Evolutionary conservation across 1,139 yeast species (phyloP).

Genomic region (Hemisphaericaspora lyxosophila): DNA sequence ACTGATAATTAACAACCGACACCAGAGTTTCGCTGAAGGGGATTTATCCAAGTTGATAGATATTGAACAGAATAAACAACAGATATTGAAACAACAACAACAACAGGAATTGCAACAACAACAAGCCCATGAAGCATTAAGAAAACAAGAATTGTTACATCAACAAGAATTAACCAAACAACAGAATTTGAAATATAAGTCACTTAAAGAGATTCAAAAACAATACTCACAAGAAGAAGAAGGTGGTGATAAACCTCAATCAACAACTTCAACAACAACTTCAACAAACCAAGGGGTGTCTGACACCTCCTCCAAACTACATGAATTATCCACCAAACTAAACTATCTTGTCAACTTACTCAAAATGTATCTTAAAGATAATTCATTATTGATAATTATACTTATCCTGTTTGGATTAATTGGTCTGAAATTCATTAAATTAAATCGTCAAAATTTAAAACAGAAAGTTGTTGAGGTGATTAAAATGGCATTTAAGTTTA

Average conservation of each 20-base stretch:
- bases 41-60: constrained; percentile 18
- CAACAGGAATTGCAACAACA: constrained; percentile 22
- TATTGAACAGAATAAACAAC: constrained; percentile 18
- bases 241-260: neutral
- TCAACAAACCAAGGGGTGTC: constrained; percentile 6
- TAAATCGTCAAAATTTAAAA: constrained; percentile 27
- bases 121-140: constrained; percentile 21
- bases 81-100: constrained; percentile 19
- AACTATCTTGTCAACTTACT: constrained; percentile 19
- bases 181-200: constrained; percentile 33
- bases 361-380: constrained; percentile 26
- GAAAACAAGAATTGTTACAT: constrained; percentile 21
- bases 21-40: constrained; percentile 15
- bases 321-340: constrained; percentile 15
- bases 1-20: constrained; percentile 24
- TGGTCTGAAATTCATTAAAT: constrained; percentile 23
- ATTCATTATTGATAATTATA: constrained; percentile 30
- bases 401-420: constrained; percentile 21
- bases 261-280: neutral
- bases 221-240: constrained; percentile 12
- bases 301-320: no score
- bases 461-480: constrained; percentile 38
- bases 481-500: constrained; percentile 47
- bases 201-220: constrained; percentile 29
- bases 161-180: constrained; percentile 24